Evolutionary conservation across 495 filamentous ascomycete genomes (phyloP).

Genomic region (Penicillium desertorum): DNA sequence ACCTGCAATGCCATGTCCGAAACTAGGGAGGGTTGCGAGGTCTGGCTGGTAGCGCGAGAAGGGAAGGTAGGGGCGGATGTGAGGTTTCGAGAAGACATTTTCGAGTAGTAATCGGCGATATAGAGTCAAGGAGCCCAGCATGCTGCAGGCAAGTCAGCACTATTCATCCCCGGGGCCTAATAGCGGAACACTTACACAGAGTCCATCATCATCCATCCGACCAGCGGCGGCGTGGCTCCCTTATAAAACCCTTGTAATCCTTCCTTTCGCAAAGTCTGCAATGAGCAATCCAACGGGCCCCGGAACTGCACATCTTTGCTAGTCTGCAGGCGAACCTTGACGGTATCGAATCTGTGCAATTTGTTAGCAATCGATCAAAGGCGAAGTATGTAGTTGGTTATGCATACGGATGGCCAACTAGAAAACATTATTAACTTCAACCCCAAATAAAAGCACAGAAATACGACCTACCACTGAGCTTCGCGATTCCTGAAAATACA

Average conservation of each 20-base stretch:
- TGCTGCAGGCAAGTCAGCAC: conserved; percentile 41
- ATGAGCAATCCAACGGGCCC: conserved; percentile 83
- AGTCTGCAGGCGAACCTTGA: conserved; percentile 96
- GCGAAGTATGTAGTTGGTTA: background rate
- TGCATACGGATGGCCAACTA: conserved; percentile 67
- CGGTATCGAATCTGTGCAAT: conserved; percentile 73
- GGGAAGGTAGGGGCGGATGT: conserved; percentile 40
- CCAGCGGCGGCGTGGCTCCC: conserved; percentile 80
- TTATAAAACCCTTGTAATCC: conserved; percentile 82
- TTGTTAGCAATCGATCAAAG: background rate
- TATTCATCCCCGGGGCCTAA: background rate
- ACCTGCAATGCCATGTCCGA: conserved; percentile 85
- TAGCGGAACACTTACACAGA: conserved; percentile 54
- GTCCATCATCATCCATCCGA: conserved; percentile 99
- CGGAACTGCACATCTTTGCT: conserved; percentile 70
- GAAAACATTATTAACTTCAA: conserved; percentile 16
- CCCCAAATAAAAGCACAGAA: background rate
- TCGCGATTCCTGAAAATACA: conserved; percentile 89
- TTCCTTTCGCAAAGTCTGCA: conserved; percentile 78
- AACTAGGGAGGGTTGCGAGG: conserved; percentile 58
- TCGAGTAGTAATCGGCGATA: conserved; percentile 81
- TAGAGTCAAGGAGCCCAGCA: conserved; percentile 88
- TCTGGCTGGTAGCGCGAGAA: conserved; percentile 34
- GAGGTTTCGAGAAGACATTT: conserved; percentile 67
- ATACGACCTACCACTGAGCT: conserved; percentile 68